Evolutionary conservation across 441 rosid species (phyloP).

Genomic region (Gossypium davidsonii): DNA sequence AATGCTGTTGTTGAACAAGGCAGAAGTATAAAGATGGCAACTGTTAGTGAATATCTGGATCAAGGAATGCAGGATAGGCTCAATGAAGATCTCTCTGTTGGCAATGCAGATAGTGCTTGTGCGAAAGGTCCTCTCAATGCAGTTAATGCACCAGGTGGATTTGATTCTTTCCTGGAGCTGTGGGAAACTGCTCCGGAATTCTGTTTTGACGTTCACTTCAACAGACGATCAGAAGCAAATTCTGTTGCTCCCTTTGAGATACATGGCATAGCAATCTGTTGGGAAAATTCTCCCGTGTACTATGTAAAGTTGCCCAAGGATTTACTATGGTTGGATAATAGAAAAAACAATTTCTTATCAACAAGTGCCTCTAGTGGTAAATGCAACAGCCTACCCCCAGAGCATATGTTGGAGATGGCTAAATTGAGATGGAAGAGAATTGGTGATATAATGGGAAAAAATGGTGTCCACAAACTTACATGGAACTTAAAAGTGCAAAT

Average conservation of each 20-base stretch:
- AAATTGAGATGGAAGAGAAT: constrained; percentile 71
- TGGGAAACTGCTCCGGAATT: constrained; percentile 65
- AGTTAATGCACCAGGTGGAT: constrained; percentile 57
- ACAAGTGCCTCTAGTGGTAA: constrained; percentile 31
- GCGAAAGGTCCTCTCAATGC: constrained; percentile 80
- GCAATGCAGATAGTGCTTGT: constrained; percentile 32
- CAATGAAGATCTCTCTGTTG: constrained; percentile 21
- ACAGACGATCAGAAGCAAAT: constrained; percentile 45
- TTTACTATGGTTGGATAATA: constrained; percentile 41
- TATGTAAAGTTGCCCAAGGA: constrained; percentile 78
- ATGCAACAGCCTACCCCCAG: constrained; percentile 27
- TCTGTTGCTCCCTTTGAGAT: constrained; percentile 53
- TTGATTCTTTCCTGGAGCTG: constrained; percentile 82
- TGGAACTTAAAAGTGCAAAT: constrained; percentile 92
- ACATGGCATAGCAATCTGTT: constrained; percentile 90
- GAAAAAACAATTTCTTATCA: constrained; percentile 30
- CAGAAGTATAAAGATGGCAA: constrained; percentile 5
- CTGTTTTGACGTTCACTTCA: constrained; percentile 84
- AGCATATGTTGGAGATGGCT: constrained; percentile 42
- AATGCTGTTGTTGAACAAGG: constrained; percentile 18
- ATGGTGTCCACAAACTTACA: constrained; percentile 61
- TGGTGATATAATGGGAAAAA: constrained; percentile 67
- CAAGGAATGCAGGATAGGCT: constrained; percentile 18
- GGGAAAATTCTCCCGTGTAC: constrained; percentile 83
- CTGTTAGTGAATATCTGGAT: constrained; percentile 26